Conservation (phyloP, 192 early-diverging fungal species). For the Thamnidium elegans region DNA sequence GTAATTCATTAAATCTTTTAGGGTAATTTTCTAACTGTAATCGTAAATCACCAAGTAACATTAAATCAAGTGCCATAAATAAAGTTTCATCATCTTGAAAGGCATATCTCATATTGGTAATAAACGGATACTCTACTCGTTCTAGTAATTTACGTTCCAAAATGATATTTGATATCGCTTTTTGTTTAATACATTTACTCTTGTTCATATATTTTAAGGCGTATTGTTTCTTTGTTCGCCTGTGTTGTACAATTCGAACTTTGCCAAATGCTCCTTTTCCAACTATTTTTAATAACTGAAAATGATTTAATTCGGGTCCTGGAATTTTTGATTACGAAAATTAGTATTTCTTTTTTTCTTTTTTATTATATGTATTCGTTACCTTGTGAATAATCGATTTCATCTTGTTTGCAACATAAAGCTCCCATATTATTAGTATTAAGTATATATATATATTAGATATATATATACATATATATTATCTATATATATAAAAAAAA, state of each 20-base stretch:
- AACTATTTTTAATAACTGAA: slow-evolving; percentile 70
- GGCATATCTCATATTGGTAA: slow-evolving; percentile 80
- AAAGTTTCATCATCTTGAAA: slow-evolving; percentile 89
- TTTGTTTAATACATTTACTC: slow-evolving; percentile 77
- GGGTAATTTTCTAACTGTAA: slow-evolving; percentile 65
- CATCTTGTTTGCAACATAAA: slow-evolving; percentile 24
- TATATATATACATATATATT: too few relatives aligned
- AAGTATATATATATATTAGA: not conserved
- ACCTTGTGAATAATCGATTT: slow-evolving; percentile 25
- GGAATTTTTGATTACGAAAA: not conserved
- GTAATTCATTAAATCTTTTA: slow-evolving; percentile 67
- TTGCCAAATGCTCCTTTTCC: slow-evolving; percentile 88
- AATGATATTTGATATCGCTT: slow-evolving; percentile 75
- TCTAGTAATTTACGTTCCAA: slow-evolving; percentile 75
- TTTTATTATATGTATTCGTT: not conserved
- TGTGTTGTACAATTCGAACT: slow-evolving; percentile 82
- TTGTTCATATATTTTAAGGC: slow-evolving; percentile 90
- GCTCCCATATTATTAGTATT: slow-evolving; percentile 19
- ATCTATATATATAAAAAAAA: not conserved
- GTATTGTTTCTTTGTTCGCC: slow-evolving; percentile 64
- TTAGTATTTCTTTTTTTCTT: not conserved
- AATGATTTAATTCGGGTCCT: slow-evolving; percentile 46
- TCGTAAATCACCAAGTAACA: slow-evolving; percentile 84
- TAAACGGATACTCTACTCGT: slow-evolving; percentile 61
- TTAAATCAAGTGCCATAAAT: slow-evolving; percentile 88